These are phyloP conservation scores for Begonia fuchsioides DNA, from an alignment of 306 rosid genomes.

Conservation along the genomic window DNA sequence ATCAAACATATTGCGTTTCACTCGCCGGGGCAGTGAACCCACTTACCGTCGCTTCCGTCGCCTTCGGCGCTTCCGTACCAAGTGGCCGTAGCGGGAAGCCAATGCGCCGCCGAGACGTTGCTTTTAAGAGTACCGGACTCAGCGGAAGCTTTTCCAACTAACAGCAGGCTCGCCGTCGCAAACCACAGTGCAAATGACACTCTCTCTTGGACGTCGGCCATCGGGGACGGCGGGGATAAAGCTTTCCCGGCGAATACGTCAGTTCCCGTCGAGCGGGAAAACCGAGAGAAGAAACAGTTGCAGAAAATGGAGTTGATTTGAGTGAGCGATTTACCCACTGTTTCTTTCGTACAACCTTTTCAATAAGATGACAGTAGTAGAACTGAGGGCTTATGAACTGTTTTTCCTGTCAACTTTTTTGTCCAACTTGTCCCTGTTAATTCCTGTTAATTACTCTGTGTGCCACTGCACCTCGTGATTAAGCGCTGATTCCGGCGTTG, in stretches of 20 bases:
- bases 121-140: too few species aligned
- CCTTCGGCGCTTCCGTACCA: conserved; percentile 96
- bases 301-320: conserved; percentile 2
- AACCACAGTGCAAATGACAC: background rate
- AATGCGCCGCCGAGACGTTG: conserved; percentile 43
- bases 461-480: too few species aligned
- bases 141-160: too few species aligned
- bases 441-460: too few species aligned
- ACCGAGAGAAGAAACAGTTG: conserved; percentile 8
- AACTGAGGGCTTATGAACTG: conserved; percentile 10
- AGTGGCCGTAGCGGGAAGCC: conserved; percentile 73
- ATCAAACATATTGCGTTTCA: background rate
- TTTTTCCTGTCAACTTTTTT: too few species aligned
- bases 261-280: background rate
- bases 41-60: conserved; percentile 79
- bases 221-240: background rate
- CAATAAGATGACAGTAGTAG: background rate
- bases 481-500: conserved; percentile 30
- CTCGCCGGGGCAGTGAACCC: background rate
- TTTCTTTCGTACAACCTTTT: background rate
- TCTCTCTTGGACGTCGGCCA: background rate
- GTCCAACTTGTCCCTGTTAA: too few species aligned
- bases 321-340: conserved; percentile 8
- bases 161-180: too few species aligned
- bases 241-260: background rate